These are phyloP conservation scores for Cercospora citrullina DNA, from an alignment of 2,329 filamentous ascomycete species.

Conservation along the genomic window DNA sequence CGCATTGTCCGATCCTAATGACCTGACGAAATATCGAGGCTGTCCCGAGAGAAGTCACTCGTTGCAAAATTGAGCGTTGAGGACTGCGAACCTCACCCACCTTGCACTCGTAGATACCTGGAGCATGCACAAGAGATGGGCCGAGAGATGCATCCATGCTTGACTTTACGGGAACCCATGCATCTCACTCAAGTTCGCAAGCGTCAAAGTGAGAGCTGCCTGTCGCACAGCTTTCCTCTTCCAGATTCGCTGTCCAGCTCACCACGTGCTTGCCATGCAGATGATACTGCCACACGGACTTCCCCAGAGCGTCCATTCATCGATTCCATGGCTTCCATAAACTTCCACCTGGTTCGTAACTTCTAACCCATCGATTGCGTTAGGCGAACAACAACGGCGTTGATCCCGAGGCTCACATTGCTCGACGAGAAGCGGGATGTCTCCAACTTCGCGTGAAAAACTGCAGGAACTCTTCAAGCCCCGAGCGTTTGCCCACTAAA, in stretches of 20 bases:
- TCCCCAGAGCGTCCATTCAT: background rate
- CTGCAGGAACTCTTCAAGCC: background rate
- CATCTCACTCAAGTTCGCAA: background rate
- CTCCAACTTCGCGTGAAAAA: background rate
- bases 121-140: background rate
- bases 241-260: background rate
- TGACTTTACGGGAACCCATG: background rate
- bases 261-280: background rate
- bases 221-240: background rate
- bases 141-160: background rate
- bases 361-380: background rate
- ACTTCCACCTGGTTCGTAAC: background rate
- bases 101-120: background rate
- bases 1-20: no score
- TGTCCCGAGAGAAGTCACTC: no score
- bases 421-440: background rate
- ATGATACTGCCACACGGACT: background rate
- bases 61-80: no score
- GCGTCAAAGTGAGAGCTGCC: background rate
- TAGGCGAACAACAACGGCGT: background rate
- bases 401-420: background rate
- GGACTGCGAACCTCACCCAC: background rate
- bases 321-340: background rate
- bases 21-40: no score
- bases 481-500: no score